These are phyloP conservation scores for Fusarium goolgardi DNA, from an alignment of 2,329 filamentous ascomycete species.

Conservation along the genomic window DNA sequence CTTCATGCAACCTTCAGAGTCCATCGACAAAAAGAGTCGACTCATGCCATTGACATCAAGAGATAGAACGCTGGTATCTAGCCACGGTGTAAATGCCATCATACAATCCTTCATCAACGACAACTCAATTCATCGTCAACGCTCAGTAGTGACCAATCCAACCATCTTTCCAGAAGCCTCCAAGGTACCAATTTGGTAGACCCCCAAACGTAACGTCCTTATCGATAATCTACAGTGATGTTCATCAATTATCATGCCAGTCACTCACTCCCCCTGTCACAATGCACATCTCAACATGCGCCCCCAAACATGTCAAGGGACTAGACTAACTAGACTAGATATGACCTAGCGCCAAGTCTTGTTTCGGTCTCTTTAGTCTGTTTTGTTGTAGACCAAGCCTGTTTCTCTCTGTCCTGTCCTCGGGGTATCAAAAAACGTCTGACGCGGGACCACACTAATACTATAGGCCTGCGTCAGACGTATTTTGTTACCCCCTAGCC, in stretches of 20 bases:
- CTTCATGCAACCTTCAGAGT: slow-evolving; percentile 17
- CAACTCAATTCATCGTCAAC: slow-evolving; percentile 31
- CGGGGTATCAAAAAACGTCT: too few relatives aligned
- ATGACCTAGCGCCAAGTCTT: slow-evolving; percentile 39
- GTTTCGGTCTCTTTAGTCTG: slow-evolving; percentile 42
- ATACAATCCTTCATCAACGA: slow-evolving; percentile 30
- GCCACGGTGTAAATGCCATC: slow-evolving; percentile 40
- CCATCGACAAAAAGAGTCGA: slow-evolving; percentile 14
- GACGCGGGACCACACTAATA: too few relatives aligned
- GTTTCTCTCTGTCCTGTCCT: slow-evolving; percentile 37
- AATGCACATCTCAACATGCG: slow-evolving; percentile 16
- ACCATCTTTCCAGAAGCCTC: slow-evolving; percentile 36
- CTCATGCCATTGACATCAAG: slow-evolving; percentile 26
- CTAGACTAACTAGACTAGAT: slow-evolving; percentile 33
- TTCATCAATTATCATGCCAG: slow-evolving; percentile 2
- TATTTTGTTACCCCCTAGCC: too few relatives aligned
- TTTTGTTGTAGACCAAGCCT: slow-evolving; percentile 39
- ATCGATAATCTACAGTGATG: slow-evolving; percentile 41
- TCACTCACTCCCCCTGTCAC: slow-evolving; percentile 15
- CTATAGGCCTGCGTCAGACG: too few relatives aligned
- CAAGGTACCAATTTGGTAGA: slow-evolving; percentile 8
- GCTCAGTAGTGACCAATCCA: slow-evolving; percentile 31
- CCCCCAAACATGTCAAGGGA: slow-evolving; percentile 30
- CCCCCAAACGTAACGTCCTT: slow-evolving; percentile 27
- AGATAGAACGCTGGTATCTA: slow-evolving; percentile 41